Conservation (phyloP, 202 grass and related monocot species). For the Hordeum pubiflorum region DNA sequence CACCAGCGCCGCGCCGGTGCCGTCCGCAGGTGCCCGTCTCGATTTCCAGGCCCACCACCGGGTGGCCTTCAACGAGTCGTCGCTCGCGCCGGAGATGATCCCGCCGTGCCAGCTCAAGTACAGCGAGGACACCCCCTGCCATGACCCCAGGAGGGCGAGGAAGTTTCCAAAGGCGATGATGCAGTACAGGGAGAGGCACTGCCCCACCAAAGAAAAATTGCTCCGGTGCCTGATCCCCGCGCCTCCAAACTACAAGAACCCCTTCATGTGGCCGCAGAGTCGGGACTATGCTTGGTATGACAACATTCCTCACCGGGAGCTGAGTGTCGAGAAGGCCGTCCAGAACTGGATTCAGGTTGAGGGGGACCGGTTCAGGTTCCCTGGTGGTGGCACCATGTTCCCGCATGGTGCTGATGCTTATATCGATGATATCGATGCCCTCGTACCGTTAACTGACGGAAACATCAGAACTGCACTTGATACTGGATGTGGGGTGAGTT, state of each 20-base stretch:
- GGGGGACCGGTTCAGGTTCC: constrained; percentile 58
- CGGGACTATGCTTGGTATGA: constrained; percentile 77
- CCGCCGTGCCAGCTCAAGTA: constrained; percentile 60
- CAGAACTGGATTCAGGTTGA: constrained; percentile 94
- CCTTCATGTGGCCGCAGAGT: constrained; percentile 70
- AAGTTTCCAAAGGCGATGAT: constrained; percentile 65
- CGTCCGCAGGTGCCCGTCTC: constrained; percentile 12
- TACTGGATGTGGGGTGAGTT: constrained; percentile 79
- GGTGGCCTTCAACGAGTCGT: constrained; percentile 46
- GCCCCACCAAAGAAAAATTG: constrained; percentile 51
- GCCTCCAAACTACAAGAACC: constrained; percentile 65
- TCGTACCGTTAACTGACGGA: constrained; percentile 55
- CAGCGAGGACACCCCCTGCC: constrained; percentile 80
- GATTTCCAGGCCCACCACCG: constrained; percentile 83
- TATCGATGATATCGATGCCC: constrained; percentile 66
- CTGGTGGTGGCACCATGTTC: constrained; percentile 87
- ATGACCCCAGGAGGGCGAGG: constrained; percentile 71
- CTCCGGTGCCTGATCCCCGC: constrained; percentile 69
- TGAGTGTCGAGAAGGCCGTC: constrained; percentile 81
- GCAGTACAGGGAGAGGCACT: constrained; percentile 77
- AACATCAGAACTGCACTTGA: constrained; percentile 73
- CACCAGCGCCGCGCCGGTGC: neutral
- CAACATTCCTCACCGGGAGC: constrained; percentile 80
- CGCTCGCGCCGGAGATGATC: constrained; percentile 20
- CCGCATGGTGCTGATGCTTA: constrained; percentile 73